Conservation (phyloP, 1,284 basidiomycete genomes). For the Jaminaea rosea region DNA sequence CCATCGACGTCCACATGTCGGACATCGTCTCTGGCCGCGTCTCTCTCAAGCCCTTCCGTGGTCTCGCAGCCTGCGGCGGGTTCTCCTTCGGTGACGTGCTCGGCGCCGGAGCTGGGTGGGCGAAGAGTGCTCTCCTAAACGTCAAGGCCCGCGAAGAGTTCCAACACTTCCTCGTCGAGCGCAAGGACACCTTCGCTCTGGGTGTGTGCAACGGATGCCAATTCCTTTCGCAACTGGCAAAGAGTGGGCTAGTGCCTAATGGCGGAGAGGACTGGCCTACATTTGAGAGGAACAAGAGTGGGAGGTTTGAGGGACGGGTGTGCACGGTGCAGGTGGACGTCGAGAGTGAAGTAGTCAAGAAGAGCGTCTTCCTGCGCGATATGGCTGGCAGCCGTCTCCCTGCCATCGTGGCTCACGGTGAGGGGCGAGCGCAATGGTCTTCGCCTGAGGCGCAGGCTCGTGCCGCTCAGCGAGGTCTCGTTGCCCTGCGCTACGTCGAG, state of each 20-base stretch:
- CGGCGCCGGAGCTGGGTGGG: slow-evolving; percentile 96
- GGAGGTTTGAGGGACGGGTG: slow-evolving; percentile 82
- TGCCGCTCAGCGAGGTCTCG: slow-evolving; percentile 14
- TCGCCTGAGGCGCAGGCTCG: slow-evolving; percentile 11
- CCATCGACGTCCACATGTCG: slow-evolving; percentile 95
- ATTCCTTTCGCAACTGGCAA: slow-evolving; percentile 76
- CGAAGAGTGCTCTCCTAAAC: slow-evolving; percentile 81
- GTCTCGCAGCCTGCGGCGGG: slow-evolving; percentile 88
- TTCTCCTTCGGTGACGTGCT: slow-evolving; percentile 99
- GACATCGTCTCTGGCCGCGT: slow-evolving; percentile 72
- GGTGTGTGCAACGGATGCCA: slow-evolving; percentile 99
- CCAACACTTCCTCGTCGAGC: slow-evolving; percentile 63
- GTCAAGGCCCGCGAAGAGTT: slow-evolving; percentile 66
- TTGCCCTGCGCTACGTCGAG: slow-evolving; percentile 39
- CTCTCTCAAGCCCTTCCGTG: slow-evolving; percentile 64
- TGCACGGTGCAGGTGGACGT: slow-evolving; percentile 68
- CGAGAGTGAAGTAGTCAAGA: slow-evolving; percentile 19
- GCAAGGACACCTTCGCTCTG: slow-evolving; percentile 73
- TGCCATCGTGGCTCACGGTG: slow-evolving; percentile 90
- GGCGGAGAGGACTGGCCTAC: slow-evolving; percentile 78
- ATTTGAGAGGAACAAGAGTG: slow-evolving; percentile 81
- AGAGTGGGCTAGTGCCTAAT: slow-evolving; percentile 62
- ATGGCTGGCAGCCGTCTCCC: slow-evolving; percentile 83
- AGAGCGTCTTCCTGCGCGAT: slow-evolving; percentile 73
- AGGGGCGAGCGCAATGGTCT: slow-evolving; percentile 72